Evolutionary conservation across 1,139 yeast species (phyloP).

Genomic region (Scheffersomyces quercinus): DNA sequence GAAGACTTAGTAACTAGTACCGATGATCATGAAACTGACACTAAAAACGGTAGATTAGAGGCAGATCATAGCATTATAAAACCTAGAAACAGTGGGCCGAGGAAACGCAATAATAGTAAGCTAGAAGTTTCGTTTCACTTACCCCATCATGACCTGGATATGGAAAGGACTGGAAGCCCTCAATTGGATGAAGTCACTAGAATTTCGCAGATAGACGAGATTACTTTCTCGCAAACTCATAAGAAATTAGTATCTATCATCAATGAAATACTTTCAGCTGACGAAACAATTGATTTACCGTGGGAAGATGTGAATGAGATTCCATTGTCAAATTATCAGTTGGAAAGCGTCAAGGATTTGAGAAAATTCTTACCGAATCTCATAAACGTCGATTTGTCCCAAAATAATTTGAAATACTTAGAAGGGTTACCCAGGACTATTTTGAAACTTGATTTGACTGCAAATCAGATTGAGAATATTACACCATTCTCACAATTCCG

Average conservation of each 20-base stretch:
- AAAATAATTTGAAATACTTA: constrained; percentile 44
- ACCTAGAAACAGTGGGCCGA: constrained; percentile 1
- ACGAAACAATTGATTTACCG: constrained; percentile 24
- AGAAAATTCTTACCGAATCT: constrained; percentile 47
- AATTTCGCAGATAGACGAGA: constrained; percentile 43
- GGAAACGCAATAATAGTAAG: constrained; percentile 18
- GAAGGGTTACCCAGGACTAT: constrained; percentile 48
- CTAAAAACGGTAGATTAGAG: constrained; percentile 3
- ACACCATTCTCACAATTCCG: constrained; percentile 41
- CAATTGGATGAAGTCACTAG: constrained; percentile 37
- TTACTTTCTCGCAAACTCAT: constrained; percentile 53
- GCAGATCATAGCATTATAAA: constrained; percentile 4
- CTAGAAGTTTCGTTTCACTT: constrained; percentile 46
- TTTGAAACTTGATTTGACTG: constrained; percentile 36
- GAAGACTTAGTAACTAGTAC: constrained; percentile 38
- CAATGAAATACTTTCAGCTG: constrained; percentile 41
- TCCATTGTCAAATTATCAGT: constrained; percentile 28
- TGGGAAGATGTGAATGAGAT: constrained; percentile 48
- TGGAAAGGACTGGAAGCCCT: constrained; percentile 20
- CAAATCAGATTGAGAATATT: constrained; percentile 42
- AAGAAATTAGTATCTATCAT: constrained; percentile 46
- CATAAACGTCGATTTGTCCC: constrained; percentile 37
- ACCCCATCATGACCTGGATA: constrained; percentile 24
- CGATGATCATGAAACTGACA: constrained; percentile 12
- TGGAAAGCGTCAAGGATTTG: constrained; percentile 46